Conservation (phyloP, 2,329 filamentous ascomycete genomes). For the Colletotrichum echinochloae region DNA sequence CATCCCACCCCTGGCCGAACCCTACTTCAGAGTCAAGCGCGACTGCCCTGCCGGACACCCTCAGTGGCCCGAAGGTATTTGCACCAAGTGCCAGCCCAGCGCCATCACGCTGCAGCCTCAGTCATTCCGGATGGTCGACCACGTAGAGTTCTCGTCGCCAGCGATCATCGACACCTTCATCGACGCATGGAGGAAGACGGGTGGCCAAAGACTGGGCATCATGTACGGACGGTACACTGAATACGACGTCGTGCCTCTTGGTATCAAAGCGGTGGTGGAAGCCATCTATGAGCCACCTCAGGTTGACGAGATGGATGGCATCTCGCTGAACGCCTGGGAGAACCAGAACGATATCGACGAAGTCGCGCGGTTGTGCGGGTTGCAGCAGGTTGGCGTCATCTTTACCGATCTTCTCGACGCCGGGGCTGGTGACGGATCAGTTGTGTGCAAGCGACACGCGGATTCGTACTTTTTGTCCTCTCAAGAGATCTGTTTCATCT, state of each 20-base stretch:
- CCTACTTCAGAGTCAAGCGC: slow-evolving; percentile 88
- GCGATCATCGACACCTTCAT: slow-evolving; percentile 89
- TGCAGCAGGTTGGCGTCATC: slow-evolving; percentile 91
- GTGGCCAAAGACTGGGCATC: slow-evolving; percentile 86
- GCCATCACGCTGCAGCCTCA: slow-evolving; percentile 96
- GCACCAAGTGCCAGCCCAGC: slow-evolving; percentile 97
- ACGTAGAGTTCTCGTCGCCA: slow-evolving; percentile 93
- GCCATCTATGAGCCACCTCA: slow-evolving; percentile 98
- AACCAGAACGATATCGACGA: slow-evolving; percentile 86
- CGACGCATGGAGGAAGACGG: slow-evolving; percentile 90
- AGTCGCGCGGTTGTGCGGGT: slow-evolving; percentile 83
- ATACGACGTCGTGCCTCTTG: slow-evolving; percentile 92
- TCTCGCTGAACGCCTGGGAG: slow-evolving; percentile 86
- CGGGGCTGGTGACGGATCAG: slow-evolving; percentile 83
- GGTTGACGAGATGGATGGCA: slow-evolving; percentile 86
- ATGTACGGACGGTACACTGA: slow-evolving; percentile 92
- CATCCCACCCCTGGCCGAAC: slow-evolving; percentile 93
- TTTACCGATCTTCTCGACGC: slow-evolving; percentile 93
- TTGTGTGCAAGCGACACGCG: slow-evolving; percentile 94
- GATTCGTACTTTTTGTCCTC: slow-evolving; percentile 96
- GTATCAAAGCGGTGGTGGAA: slow-evolving; percentile 94
- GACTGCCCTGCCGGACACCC: slow-evolving; percentile 95
- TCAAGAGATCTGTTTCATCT: slow-evolving; percentile 89
- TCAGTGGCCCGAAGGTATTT: slow-evolving; percentile 95
- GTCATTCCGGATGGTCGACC: slow-evolving; percentile 95